Base-by-base conservation (phyloP, 257 asterid genomes). In the Plantago ovata region DNA sequence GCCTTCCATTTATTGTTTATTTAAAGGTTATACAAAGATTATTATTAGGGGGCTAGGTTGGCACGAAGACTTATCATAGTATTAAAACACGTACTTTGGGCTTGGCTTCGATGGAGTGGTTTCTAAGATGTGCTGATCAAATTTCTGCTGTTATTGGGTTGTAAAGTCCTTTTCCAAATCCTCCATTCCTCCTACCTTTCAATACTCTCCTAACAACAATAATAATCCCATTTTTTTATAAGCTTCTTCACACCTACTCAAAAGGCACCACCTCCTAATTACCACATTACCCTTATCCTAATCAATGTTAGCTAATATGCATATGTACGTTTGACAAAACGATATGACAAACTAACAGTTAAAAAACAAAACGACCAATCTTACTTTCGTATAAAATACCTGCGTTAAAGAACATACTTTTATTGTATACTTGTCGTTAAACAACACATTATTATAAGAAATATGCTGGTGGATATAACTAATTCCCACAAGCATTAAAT, bases 81-180 rank as follows among this genome's bases (percentile, higher is more conserved):
- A n/a, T n/a, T n/a, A n/a, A n/a, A n/a, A 15, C 10, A 22, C 7
- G 41, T 32, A 60, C 15, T 24, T 43, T 2, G 18, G 12, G 45
- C 53, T 22, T 51, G 42, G 33, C 22, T 39, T 18, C 1, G 74
- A 50, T 68, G 46, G 69, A 66, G 64, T 61, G 18, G 68, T 61
- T 63, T 69, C 16, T 46, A 52, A 75, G 76, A 69, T 73, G 81
- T 83, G 91, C 65, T 62, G 68, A 73, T 60, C 95, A 53, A 82
- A 83, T 81, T 72, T 60, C 53, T 39, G 95, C 81, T 88, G 94
- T 77, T 23, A 63, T 69, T 19, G 73, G 77, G 94, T 79, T 85
- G 87, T 84, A 76, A 85, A 78, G 96, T 85, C 94, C 10, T 77
- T 79, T 83, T 85, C 96, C 63, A 65, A 69, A 60, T 77, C 86